Percentiles rank a stretch among this genome's conserved stretches.
These are phyloP conservation scores for Polygonum maritimum DNA, from an alignment of 148 eudicot species.

Conservation along the genomic window DNA sequence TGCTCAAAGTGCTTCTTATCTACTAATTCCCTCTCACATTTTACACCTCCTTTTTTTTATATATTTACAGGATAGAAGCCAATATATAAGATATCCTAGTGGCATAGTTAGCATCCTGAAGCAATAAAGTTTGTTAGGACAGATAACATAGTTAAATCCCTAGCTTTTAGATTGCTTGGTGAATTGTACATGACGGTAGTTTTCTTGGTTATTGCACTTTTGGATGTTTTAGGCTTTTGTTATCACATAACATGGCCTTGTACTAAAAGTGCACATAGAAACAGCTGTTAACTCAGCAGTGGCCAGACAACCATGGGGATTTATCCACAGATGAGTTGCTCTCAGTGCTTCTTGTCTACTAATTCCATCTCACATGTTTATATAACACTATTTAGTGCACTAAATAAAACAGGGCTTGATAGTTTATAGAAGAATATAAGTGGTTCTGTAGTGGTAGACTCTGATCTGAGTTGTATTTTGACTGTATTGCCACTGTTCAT, in stretches of 20 bases:
- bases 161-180: neutral
- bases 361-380: neutral
- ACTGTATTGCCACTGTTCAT: too few species aligned
- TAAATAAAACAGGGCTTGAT: too few species aligned
- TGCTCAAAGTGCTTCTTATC: neutral
- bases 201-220: neutral
- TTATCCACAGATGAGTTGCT: neutral
- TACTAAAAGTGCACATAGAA: neutral
- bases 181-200: neutral
- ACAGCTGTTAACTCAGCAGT: neutral
- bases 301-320: conserved; percentile 3
- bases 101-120: too few species aligned
- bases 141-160: neutral
- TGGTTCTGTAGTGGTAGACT: too few species aligned
- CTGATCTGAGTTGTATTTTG: too few species aligned
- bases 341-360: neutral
- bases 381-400: too few species aligned
- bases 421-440: too few species aligned
- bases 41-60: too few species aligned
- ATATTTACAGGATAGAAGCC: too few species aligned
- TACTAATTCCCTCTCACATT: neutral
- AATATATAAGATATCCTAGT: too few species aligned
- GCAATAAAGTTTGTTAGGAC: too few species aligned
- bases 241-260: neutral
- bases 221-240: neutral